A percentile compares a stretch with the other conserved stretches of the same genome.
These are phyloP conservation scores for Saturnispora besseyi DNA, from an alignment of 805 yeast species.

Conservation along the genomic window DNA sequence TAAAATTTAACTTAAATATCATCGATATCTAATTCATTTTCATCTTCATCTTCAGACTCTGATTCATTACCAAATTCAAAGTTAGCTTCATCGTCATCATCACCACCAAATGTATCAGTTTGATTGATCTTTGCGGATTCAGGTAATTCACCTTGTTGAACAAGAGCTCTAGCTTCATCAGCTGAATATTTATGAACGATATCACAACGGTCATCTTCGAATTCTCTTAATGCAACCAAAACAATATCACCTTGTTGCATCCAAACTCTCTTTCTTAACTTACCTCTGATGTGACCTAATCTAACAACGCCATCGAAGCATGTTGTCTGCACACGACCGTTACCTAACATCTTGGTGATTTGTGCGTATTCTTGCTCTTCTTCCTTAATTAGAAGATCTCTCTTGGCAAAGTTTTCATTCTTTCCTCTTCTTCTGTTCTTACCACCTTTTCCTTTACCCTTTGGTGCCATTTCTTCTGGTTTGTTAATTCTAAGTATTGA, in stretches of 20 bases:
- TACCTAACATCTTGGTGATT: conserved; percentile 96
- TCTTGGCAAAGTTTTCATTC: conserved; percentile 88
- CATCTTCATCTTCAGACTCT: conserved; percentile 51
- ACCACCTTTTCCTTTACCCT: conserved; percentile 54
- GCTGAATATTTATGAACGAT: conserved; percentile 94
- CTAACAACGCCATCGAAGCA: conserved; percentile 93
- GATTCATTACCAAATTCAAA: conserved; percentile 95
- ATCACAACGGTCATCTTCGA: conserved; percentile 97
- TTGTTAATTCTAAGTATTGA: neutral
- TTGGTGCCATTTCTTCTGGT: conserved; percentile 33
- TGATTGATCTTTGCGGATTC: conserved; percentile 96
- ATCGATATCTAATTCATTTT: conserved; percentile 76
- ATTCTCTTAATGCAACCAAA: conserved; percentile 91
- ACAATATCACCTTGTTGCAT: conserved; percentile 98
- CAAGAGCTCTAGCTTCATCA: conserved; percentile 96
- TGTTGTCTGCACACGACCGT: conserved; percentile 90
- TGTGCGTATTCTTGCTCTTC: conserved; percentile 99
- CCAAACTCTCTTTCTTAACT: conserved; percentile 99
- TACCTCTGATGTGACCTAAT: conserved; percentile 98
- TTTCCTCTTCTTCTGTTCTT: conserved; percentile 97
- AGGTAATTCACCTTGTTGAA: conserved; percentile 93
- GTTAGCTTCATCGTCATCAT: conserved; percentile 94
- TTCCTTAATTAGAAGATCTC: conserved; percentile 85
- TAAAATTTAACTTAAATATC: conserved; percentile 52
- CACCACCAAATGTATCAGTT: conserved; percentile 94